Base-by-base conservation (phyloP, 169 alveolate genomes). In the Besnoitia besnoiti region DNA sequence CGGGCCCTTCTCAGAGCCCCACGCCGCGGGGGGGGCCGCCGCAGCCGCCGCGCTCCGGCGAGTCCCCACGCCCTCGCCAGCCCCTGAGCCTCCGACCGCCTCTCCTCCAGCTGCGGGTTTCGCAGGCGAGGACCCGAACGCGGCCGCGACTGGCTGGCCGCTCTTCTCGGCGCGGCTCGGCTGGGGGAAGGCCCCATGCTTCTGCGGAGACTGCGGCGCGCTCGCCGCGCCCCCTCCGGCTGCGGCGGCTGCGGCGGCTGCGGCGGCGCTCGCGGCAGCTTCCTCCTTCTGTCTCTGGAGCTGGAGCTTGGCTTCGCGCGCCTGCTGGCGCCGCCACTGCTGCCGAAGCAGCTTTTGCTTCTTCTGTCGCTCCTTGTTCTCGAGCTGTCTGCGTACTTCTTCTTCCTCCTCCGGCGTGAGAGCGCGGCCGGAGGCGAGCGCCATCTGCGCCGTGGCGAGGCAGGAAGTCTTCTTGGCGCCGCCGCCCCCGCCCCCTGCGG, bases 301-400 rank as follows among this genome's bases (percentile, higher is more conserved):
- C n/a, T 27, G 55, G 21, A 77, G 87, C 59, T 42, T 37, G 37
- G 87, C 87, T 16, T 40, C 61, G 4, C 87, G 87, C 61, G 87
- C 87, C 40, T 77, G 87, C 30, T 77, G 87, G 37, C 87, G 49
- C 21, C 87, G 10, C 87, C 87, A 77, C 87, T 77, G 87, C 37
- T 77, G 87, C 35, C 87, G 49, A 3, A 40, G 59, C 19, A 77
- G 87, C 59, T 77, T 77, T 24, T 77, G 87, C 40, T 35, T 37
- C 59, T 77, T 77, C 59, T 77, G 87, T 42, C 87, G 1, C 40
- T 37, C 87, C 7, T 27, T 19, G 49, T 19, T 40, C 55, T 77
- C 87, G 37, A 27, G 55, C 16, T 35, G 87, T 77, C 33, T 3
- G 33, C 59, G 40, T 21, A 42, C 8, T 30, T 35, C 47, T n/a